These are phyloP conservation scores for Opeltia flavorubescens DNA, from an alignment of 495 filamentous ascomycete species.

Conservation along the genomic window DNA sequence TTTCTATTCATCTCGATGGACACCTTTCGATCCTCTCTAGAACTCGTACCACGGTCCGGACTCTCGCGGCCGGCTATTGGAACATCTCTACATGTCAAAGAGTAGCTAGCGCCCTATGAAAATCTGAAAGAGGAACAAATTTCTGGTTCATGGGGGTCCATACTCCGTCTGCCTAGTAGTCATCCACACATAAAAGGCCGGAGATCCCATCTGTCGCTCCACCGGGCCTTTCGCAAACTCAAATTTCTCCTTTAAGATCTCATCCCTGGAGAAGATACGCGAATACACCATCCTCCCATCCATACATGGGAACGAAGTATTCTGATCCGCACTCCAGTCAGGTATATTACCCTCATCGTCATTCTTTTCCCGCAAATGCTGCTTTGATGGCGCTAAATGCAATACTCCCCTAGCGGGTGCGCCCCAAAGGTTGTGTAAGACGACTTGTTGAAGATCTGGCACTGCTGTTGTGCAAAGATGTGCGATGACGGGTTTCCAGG, in stretches of 20 bases:
- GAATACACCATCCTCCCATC: not conserved
- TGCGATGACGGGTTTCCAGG: not conserved
- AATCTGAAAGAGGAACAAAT: not conserved
- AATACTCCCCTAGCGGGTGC: not conserved
- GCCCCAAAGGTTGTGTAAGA: not conserved
- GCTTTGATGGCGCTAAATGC: not conserved
- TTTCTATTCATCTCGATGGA: too few species aligned
- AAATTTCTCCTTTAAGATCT: not conserved
- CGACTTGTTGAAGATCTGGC: not conserved
- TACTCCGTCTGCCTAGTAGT: not conserved
- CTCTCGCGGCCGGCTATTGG: not conserved
- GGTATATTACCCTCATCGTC: not conserved
- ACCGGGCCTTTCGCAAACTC: not conserved
- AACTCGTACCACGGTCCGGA: too few species aligned
- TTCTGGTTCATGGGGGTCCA: not conserved
- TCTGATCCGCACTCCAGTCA: not conserved
- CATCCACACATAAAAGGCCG: not conserved
- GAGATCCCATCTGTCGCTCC: too few species aligned
- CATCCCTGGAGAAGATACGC: not conserved
- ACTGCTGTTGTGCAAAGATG: not conserved
- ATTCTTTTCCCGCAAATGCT: not conserved
- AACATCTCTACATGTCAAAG: not conserved
- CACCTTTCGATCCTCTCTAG: too few species aligned
- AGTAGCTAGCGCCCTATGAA: not conserved
- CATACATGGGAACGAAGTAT: not conserved